These are phyloP conservation scores for Cicer arietinum DNA, from an alignment of 306 rosid species.

Conservation along the genomic window DNA sequence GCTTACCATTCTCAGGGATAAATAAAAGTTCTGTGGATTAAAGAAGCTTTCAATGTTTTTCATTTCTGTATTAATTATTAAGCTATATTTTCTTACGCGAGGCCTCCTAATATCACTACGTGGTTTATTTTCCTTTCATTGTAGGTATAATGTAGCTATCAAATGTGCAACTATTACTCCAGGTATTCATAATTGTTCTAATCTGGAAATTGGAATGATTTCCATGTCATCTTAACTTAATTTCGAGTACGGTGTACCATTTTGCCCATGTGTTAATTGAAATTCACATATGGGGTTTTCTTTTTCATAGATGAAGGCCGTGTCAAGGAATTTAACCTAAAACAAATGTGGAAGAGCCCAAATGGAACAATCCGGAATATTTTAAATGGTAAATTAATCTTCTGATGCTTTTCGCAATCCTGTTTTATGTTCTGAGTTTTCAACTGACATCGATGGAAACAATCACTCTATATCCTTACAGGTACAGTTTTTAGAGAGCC, in stretches of 20 bases:
- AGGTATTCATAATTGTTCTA: conserved; percentile 56
- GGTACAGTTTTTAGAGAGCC: conserved; percentile 99
- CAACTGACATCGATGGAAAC: conserved; percentile 16
- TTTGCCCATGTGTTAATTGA: conserved; percentile 28
- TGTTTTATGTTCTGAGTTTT: conserved; percentile 21
- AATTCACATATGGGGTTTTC: conserved; percentile 42
- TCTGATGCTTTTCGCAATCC: conserved; percentile 35
- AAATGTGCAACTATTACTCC: conserved; percentile 99
- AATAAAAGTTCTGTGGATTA: conserved; percentile 19
- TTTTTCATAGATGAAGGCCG: conserved; percentile 81
- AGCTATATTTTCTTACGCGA: conserved; percentile 1
- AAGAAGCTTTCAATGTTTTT: conserved; percentile 17
- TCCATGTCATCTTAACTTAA: conserved; percentile 9
- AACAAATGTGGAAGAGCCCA: conserved; percentile 97
- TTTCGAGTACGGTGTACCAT: background rate
- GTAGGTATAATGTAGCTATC: conserved; percentile 96
- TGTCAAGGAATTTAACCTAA: conserved; percentile 80
- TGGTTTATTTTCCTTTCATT: background rate
- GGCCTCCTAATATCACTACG: conserved; percentile 26
- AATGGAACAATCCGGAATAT: conserved; percentile 97
- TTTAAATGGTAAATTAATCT: conserved; percentile 72
- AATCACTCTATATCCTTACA: conserved; percentile 44
- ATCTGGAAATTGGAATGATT: background rate
- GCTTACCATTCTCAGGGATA: background rate
- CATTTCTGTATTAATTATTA: conserved; percentile 19